Percentiles rank a stretch among this genome's conserved stretches.
Conservation (phyloP, 768 basidiomycete species). For the Leccinum obscurum region DNA sequence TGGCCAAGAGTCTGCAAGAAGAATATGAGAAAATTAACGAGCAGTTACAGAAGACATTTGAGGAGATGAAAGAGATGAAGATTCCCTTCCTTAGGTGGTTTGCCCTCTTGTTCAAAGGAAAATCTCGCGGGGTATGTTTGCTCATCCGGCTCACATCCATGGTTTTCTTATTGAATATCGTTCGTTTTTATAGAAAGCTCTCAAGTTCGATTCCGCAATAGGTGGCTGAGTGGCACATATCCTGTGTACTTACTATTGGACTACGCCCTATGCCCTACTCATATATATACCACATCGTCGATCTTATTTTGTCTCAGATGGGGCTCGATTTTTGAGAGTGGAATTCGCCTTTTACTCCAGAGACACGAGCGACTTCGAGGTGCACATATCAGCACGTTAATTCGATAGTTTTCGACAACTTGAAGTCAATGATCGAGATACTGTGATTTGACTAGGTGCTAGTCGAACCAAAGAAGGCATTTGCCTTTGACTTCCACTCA, state of each 20-base stretch:
- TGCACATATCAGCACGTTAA: too few species aligned
- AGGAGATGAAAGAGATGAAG: slow-evolving; percentile 22
- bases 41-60: slow-evolving; percentile 20
- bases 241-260: neutral
- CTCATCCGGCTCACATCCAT: neutral
- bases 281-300: neutral
- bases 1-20: slow-evolving; percentile 11
- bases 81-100: slow-evolving; percentile 13
- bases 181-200: slow-evolving; percentile 3
- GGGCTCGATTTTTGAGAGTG: neutral
- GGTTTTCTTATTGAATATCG: neutral
- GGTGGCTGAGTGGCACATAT: neutral
- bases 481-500: neutral
- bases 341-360: neutral
- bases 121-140: slow-evolving; percentile 12
- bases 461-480: neutral
- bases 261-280: neutral
- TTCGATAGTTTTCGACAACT: too few species aligned
- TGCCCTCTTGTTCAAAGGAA: slow-evolving; percentile 8
- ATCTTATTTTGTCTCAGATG: neutral
- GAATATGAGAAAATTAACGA: slow-evolving; percentile 13
- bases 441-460: neutral
- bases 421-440: neutral
- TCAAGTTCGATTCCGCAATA: neutral
- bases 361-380: neutral